Percentiles rank a stretch among this genome's conserved stretches.
Evolutionary conservation across 345 rosid genomes (phyloP).

Genomic region (Raphanus raphanistrum): DNA sequence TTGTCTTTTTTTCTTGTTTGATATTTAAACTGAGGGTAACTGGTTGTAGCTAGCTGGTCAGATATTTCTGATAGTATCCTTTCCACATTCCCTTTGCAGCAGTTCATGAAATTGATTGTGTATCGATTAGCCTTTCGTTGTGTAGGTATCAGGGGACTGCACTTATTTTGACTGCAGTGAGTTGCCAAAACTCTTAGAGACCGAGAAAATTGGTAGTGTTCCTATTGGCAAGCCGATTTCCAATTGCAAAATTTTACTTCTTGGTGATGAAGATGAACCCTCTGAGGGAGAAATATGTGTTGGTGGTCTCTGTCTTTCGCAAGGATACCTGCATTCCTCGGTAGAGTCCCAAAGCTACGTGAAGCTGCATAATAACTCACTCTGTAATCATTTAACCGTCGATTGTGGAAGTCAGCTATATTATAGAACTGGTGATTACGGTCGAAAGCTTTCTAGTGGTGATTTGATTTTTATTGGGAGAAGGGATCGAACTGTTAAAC

Average conservation of each 20-base stretch:
- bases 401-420: conserved; percentile 53
- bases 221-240: conserved; percentile 89
- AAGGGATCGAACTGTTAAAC: conserved; percentile 74
- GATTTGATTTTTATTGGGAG: conserved; percentile 84
- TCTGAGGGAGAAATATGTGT: conserved; percentile 74
- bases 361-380: conserved; percentile 49
- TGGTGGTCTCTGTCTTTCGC: conserved; percentile 68
- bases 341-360: conserved; percentile 40
- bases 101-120: conserved; percentile 7
- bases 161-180: conserved; percentile 84
- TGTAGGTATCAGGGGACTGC: conserved; percentile 93
- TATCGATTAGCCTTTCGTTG: conserved; percentile 19
- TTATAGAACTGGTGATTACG: conserved; percentile 91
- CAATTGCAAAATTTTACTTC: conserved; percentile 61
- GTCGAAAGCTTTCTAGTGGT: conserved; percentile 58
- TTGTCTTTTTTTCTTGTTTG: conserved; percentile 15
- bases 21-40: conserved; percentile 19
- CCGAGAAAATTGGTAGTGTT: conserved; percentile 61
- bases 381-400: conserved; percentile 41
- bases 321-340: conserved; percentile 56
- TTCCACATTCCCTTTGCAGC: conserved; percentile 17
- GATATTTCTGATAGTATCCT: conserved; percentile 1
- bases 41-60: conserved; percentile 24
- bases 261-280: conserved; percentile 48
- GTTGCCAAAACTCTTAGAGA: conserved; percentile 68